A percentile compares a stretch with the other conserved stretches of the same genome.
These are phyloP conservation scores for Bipolaris oryzae DNA, from an alignment of 2,329 filamentous ascomycete genomes.

Conservation along the genomic window DNA sequence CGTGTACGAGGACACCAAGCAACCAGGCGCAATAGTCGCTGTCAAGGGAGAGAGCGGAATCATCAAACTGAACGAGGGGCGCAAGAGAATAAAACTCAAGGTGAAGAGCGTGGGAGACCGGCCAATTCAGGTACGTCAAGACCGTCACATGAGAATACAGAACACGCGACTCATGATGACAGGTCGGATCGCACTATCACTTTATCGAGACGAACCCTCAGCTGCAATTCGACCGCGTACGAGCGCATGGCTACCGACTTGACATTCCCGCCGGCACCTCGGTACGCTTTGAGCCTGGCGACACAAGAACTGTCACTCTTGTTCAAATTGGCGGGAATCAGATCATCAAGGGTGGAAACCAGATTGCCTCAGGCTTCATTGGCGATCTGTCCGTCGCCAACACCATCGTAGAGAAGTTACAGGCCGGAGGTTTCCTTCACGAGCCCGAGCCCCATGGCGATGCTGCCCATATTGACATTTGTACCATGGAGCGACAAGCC, in stretches of 20 bases:
- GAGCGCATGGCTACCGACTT: constrained; percentile 82
- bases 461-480: constrained; percentile 63
- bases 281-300: constrained; percentile 91
- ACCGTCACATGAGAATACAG: neutral
- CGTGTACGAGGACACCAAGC: constrained; percentile 70
- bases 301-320: constrained; percentile 85
- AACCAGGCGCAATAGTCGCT: constrained; percentile 80
- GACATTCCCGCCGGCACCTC: constrained; percentile 92
- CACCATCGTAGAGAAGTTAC: constrained; percentile 70
- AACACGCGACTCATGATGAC: constrained; percentile 13
- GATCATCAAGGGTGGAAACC: constrained; percentile 84
- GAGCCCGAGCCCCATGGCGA: constrained; percentile 67
- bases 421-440: constrained; percentile 79
- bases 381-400: constrained; percentile 66
- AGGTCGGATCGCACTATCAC: constrained; percentile 91
- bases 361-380: constrained; percentile 73
- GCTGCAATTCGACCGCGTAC: constrained; percentile 83
- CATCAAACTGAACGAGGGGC: constrained; percentile 74
- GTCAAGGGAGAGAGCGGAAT: constrained; percentile 68
- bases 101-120: constrained; percentile 88
- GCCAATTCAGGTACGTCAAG: constrained; percentile 74
- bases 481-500: constrained; percentile 74
- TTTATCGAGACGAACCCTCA: constrained; percentile 94
- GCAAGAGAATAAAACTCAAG: constrained; percentile 73
- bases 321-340: constrained; percentile 85